A percentile compares a stretch with the other conserved stretches of the same genome.
These are phyloP conservation scores for Crithidia fasciculata DNA, from an alignment of 208 protist species.

Conservation along the genomic window DNA sequence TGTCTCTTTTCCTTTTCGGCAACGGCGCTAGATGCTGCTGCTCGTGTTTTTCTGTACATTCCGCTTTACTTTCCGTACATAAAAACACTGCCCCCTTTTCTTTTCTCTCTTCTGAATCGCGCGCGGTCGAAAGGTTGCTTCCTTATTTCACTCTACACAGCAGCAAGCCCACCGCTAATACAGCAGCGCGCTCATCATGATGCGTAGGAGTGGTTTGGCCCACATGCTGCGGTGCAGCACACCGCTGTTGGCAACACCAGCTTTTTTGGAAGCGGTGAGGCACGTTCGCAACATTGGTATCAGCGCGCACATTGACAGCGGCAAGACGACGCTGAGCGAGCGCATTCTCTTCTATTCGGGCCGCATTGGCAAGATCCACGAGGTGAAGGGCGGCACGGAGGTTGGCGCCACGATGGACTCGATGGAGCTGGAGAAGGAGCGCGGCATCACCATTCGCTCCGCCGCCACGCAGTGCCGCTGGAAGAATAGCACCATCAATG, in stretches of 20 bases:
- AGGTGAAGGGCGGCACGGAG: conserved; percentile 98
- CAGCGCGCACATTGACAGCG: conserved; percentile 99
- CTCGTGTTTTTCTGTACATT: too few relatives aligned
- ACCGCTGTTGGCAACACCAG: conserved; percentile 62
- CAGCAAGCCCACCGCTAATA: background rate
- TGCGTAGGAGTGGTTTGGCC: conserved; percentile 35
- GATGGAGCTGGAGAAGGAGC: conserved; percentile 99
- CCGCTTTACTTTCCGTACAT: background rate
- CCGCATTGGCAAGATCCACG: conserved; percentile 97
- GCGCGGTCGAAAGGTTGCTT: background rate
- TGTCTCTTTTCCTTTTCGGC: too few relatives aligned
- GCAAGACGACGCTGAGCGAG: conserved; percentile 99
- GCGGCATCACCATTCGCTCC: conserved; percentile 99
- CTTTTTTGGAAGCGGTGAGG: conserved; percentile 72
- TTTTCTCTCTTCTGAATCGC: background rate
- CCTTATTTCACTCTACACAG: background rate
- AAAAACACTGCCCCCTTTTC: background rate
- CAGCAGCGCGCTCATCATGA: conserved; percentile 20
- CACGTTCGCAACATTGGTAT: conserved; percentile 97
- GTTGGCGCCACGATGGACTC: conserved; percentile 99
- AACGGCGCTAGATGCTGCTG: too few relatives aligned
- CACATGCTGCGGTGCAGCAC: conserved; percentile 41
- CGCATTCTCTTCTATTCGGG: conserved; percentile 98
- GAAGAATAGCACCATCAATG: conserved; percentile 97
- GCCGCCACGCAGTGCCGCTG: conserved; percentile 98